phyloP scores from a whole-genome alignment of 2,329 filamentous ascomycete genomes.

The Dactylellina parvicollis region DNA sequence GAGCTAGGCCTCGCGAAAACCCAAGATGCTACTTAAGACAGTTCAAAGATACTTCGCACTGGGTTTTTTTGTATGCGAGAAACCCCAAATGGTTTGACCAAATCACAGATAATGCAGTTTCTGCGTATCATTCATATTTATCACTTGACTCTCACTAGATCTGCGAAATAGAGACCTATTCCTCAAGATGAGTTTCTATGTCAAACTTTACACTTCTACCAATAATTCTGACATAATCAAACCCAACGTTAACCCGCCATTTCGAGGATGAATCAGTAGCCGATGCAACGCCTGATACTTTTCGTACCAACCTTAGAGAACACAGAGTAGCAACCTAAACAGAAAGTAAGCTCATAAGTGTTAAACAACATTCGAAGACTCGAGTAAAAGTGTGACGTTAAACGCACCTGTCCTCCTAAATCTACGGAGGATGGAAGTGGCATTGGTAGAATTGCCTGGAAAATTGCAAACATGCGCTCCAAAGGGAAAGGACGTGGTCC shows the following conservation, averaged over 20 bases:
- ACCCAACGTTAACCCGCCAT: constrained; percentile 81
- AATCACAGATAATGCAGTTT: too few species aligned
- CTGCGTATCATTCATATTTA: too few species aligned
- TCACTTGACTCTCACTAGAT: neutral
- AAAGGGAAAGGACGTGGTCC: constrained; percentile 80
- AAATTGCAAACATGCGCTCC: constrained; percentile 81
- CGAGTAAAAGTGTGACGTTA: constrained; percentile 54
- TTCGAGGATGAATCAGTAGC: constrained; percentile 71
- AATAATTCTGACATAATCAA: constrained; percentile 77
- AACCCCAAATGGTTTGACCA: too few species aligned
- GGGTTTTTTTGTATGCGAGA: too few species aligned
- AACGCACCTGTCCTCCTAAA: constrained; percentile 61
- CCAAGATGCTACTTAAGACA: too few species aligned
- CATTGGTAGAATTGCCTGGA: constrained; percentile 71
- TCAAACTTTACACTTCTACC: constrained; percentile 80
- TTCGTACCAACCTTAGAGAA: constrained; percentile 74
- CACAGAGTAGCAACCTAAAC: constrained; percentile 74
- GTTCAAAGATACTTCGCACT: too few species aligned
- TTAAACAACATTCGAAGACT: constrained; percentile 61
- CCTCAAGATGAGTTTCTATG: constrained; percentile 78
- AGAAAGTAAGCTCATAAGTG: constrained; percentile 59
- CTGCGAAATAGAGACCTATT: constrained; percentile 62
- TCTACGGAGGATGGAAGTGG: constrained; percentile 64
- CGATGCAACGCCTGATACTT: constrained; percentile 68
- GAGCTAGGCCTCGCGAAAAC: too few species aligned